A percentile compares a stretch with the other conserved stretches of the same genome.
phyloP scores from a whole-genome alignment of 768 basidiomycete species.

The Hericium alpestre region DNA sequence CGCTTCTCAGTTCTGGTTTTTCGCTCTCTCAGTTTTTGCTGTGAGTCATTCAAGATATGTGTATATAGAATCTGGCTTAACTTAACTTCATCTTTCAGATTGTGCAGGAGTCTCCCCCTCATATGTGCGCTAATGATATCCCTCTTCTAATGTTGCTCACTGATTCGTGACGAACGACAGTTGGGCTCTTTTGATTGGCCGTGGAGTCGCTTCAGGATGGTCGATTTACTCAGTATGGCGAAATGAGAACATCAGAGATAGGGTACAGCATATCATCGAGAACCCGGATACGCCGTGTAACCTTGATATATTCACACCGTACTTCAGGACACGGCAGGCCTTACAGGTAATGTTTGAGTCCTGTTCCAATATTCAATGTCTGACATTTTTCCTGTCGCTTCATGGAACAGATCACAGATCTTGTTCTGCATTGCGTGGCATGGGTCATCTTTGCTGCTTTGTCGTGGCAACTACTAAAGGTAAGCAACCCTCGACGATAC shows the following conservation, averaged over 20 bases:
- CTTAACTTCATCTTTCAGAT: slow-evolving; percentile 17
- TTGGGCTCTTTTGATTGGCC: slow-evolving; percentile 38
- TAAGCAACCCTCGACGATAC: slow-evolving; percentile 6
- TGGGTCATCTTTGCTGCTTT: slow-evolving; percentile 32
- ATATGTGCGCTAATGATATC: slow-evolving; percentile 28
- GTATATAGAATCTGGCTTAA: neutral
- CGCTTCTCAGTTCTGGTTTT: slow-evolving; percentile 12
- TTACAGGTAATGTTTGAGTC: slow-evolving; percentile 29
- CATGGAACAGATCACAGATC: slow-evolving; percentile 34
- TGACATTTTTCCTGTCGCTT: neutral
- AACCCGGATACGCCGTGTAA: slow-evolving; percentile 35
- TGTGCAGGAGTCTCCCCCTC: slow-evolving; percentile 41
- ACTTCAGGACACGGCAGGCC: slow-evolving; percentile 29
- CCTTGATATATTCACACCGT: slow-evolving; percentile 34
- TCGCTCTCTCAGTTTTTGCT: slow-evolving; percentile 12
- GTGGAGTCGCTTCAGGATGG: slow-evolving; percentile 38
- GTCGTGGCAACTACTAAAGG: slow-evolving; percentile 36
- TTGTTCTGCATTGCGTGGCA: slow-evolving; percentile 34
- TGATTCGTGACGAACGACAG: slow-evolving; percentile 17
- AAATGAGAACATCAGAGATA: slow-evolving; percentile 23
- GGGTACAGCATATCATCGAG: slow-evolving; percentile 29
- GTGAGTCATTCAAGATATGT: neutral
- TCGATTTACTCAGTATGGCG: slow-evolving; percentile 41
- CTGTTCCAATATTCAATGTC: neutral
- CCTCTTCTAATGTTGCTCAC: neutral